Conservation (phyloP, 2,329 filamentous ascomycete species). For the Aspergillus sp. region DNA sequence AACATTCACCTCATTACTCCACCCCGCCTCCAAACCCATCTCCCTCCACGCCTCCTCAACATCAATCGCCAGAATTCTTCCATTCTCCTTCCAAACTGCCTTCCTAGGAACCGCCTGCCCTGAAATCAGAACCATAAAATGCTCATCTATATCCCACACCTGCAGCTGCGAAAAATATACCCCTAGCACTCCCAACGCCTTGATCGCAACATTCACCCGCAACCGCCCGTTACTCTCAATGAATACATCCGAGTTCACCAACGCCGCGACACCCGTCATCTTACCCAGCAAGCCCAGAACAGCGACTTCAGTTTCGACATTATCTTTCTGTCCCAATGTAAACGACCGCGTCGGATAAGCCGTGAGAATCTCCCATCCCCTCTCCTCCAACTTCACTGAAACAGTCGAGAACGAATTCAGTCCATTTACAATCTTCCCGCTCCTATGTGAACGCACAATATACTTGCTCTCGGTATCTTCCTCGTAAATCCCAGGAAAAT, state of each 20-base stretch:
- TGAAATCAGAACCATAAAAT: slow-evolving; percentile 74
- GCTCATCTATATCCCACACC: slow-evolving; percentile 57
- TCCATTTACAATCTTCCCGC: slow-evolving; percentile 56
- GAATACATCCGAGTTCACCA: slow-evolving; percentile 63
- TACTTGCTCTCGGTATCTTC: slow-evolving; percentile 54
- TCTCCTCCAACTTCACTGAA: slow-evolving; percentile 60
- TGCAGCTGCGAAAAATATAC: slow-evolving; percentile 74
- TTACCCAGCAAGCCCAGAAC: slow-evolving; percentile 79
- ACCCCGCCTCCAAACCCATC: slow-evolving; percentile 67
- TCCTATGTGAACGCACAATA: slow-evolving; percentile 70
- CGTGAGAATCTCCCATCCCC: slow-evolving; percentile 79
- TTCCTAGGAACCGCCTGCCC: slow-evolving; percentile 67
- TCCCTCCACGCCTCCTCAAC: slow-evolving; percentile 74
- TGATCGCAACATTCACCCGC: slow-evolving; percentile 67
- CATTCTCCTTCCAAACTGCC: slow-evolving; percentile 60
- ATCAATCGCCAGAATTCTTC: slow-evolving; percentile 73
- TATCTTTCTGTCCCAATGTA: slow-evolving; percentile 28
- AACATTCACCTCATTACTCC: slow-evolving; percentile 77
- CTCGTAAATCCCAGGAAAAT: slow-evolving; percentile 69
- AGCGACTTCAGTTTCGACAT: slow-evolving; percentile 51
- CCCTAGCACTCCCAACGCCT: slow-evolving; percentile 71
- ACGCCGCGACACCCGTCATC: slow-evolving; percentile 83
- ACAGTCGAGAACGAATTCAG: slow-evolving; percentile 53
- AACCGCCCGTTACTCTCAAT: slow-evolving; percentile 61
- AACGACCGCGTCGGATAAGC: slow-evolving; percentile 68